These are phyloP conservation scores for Verticillium isaacii DNA, from an alignment of 2,329 filamentous ascomycete genomes.

Conservation along the genomic window DNA sequence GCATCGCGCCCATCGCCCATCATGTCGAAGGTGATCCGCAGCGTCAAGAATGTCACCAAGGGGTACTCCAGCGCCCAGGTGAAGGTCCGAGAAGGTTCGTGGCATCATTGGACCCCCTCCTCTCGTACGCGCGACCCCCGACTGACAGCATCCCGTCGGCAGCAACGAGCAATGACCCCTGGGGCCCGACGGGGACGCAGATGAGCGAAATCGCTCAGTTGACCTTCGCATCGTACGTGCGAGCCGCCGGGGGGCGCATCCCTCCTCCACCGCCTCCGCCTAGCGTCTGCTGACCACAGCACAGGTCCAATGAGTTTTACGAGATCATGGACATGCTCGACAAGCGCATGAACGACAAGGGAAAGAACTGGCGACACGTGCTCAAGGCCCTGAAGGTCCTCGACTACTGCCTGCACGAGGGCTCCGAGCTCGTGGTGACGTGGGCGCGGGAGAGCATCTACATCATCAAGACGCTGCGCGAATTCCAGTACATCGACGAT, in stretches of 20 bases:
- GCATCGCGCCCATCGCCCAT: conserved; percentile 20
- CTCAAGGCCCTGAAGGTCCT: conserved; percentile 96
- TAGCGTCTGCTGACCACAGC: not conserved
- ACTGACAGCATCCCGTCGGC: conserved; percentile 23
- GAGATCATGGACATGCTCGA: conserved; percentile 99
- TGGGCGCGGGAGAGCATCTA: conserved; percentile 98
- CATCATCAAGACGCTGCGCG: conserved; percentile 96
- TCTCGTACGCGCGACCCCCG: not conserved
- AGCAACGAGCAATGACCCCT: conserved; percentile 99
- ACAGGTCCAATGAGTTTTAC: conserved; percentile 91
- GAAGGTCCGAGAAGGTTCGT: conserved; percentile 93
- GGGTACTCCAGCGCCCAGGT: conserved; percentile 95
- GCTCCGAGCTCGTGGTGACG: conserved; percentile 91
- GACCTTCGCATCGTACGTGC: conserved; percentile 89
- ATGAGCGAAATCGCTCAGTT: conserved; percentile 98
- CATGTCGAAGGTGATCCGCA: conserved; percentile 97
- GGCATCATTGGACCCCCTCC: not conserved
- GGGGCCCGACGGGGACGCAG: conserved; percentile 95
- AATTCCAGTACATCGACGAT: conserved; percentile 95
- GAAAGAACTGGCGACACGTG: conserved; percentile 99
- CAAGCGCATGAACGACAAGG: conserved; percentile 97
- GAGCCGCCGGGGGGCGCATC: not conserved
- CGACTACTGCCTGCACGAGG: conserved; percentile 96
- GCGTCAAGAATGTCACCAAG: conserved; percentile 99
- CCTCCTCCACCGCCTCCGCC: not conserved